Conservation (phyloP, 495 filamentous ascomycete genomes). For the Lepraria neglecta region DNA sequence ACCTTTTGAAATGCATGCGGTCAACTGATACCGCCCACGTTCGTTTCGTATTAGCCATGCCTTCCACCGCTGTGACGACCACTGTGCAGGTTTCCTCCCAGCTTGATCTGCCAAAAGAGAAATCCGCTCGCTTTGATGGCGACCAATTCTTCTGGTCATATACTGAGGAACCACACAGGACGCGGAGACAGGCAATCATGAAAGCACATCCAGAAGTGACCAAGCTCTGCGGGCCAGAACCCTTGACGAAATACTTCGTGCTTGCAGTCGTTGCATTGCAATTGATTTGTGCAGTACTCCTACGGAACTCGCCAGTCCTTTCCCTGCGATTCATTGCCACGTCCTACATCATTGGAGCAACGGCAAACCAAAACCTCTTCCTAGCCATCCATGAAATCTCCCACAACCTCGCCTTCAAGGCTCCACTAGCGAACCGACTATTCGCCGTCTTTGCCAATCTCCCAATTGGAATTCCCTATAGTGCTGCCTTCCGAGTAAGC, state of each 20-base stretch:
- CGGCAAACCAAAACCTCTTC: slow-evolving; percentile 97
- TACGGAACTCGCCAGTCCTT: slow-evolving; percentile 73
- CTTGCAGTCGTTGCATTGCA: slow-evolving; percentile 78
- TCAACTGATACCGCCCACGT: not conserved
- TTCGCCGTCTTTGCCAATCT: slow-evolving; percentile 91
- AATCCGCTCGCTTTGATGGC: slow-evolving; percentile 23
- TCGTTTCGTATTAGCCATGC: slow-evolving; percentile 4
- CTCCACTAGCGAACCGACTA: slow-evolving; percentile 72
- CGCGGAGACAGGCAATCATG: slow-evolving; percentile 85
- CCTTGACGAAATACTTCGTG: slow-evolving; percentile 90
- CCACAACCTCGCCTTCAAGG: slow-evolving; percentile 92
- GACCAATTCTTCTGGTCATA: slow-evolving; percentile 87
- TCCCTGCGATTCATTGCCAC: slow-evolving; percentile 78
- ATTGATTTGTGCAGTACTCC: slow-evolving; percentile 67
- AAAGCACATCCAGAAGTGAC: slow-evolving; percentile 98
- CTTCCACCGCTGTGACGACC: slow-evolving; percentile 8
- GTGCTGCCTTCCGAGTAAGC: slow-evolving; percentile 82
- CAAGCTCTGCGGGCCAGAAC: slow-evolving; percentile 95
- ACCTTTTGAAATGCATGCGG: not conserved
- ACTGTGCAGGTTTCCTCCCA: slow-evolving; percentile 7
- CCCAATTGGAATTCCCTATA: slow-evolving; percentile 93
- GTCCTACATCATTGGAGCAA: slow-evolving; percentile 90
- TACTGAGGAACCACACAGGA: slow-evolving; percentile 94
- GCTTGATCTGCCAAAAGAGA: slow-evolving; percentile 2
- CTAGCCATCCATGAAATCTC: slow-evolving; percentile 98